A percentile compares a stretch with the other conserved stretches of the same genome.
phyloP scores from a whole-genome alignment of 2,329 filamentous ascomycete genomes.

The Myriosclerotinia curreyana region DNA sequence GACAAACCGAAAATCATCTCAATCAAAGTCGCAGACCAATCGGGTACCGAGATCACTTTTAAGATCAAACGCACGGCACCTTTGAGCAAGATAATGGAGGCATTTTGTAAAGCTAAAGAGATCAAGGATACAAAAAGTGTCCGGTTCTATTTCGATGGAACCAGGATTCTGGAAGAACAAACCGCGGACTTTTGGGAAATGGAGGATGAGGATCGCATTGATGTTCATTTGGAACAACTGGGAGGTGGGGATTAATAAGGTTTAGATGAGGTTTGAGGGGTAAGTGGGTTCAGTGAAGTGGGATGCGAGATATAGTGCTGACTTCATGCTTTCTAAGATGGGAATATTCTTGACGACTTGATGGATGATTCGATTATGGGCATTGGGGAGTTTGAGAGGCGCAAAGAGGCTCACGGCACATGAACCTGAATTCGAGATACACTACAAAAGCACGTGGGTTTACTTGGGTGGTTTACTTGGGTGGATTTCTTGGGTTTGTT shows the following conservation, averaged over 20 bases:
- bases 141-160: conserved; percentile 8
- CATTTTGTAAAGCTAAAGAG: not conserved
- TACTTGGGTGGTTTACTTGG: not conserved
- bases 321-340: not conserved
- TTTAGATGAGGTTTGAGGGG: not conserved
- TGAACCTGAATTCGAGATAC: not conserved
- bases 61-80: conserved; percentile 14
- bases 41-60: not conserved
- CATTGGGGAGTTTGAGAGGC: not conserved
- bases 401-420: not conserved
- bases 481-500: not conserved
- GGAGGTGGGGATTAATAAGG: not conserved
- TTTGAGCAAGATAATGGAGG: conserved; percentile 9
- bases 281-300: not conserved
- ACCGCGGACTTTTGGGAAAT: conserved; percentile 15
- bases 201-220: conserved; percentile 3
- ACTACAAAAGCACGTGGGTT: not conserved
- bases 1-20: not conserved
- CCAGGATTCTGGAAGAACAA: not conserved
- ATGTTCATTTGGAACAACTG: not conserved
- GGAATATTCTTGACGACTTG: not conserved
- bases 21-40: conserved; percentile 3
- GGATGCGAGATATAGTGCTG: not conserved
- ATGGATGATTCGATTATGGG: not conserved
- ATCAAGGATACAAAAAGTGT: not conserved